Evolutionary conservation across 164 flowering plant species (phyloP), one percentile per base, ranked within the genome.

Genomic region (Tetrastigma voinierianum): DNA sequence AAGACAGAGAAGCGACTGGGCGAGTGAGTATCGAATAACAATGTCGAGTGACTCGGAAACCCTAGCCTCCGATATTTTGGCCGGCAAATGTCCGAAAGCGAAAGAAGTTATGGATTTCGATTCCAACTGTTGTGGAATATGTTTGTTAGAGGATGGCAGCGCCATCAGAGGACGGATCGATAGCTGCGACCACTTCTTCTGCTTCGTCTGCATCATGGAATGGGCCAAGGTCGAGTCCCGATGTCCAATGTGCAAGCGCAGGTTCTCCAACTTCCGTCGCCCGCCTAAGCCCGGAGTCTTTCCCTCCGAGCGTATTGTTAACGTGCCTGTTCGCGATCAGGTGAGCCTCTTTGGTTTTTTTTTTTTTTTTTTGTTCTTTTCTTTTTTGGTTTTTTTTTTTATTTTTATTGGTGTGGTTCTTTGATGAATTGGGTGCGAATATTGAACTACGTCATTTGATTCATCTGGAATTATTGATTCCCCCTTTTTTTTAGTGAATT

Each of bases 161-260:
- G 71, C 77, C 4, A 67, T 77, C 56, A 78, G 86, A 66, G 98
- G 98, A 6, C 49, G 43, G 13, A 82, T 93, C 51, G 90, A 93
- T 53, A 66, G 93, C 72, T 93, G 98, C 73, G 76, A 82, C 25
- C 98, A 93, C 68, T 85, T 76, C 67, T 90, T 88, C 69, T 93
- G 98, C 73, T 93, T 87, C 74, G 80, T 86, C 1, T 93, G 96
- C 78, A 86, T 93, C 51, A 83, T 88, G 86, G 98, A 90, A 70
- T 93, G 98, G 98, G 70, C 95, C n/a, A 87, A 82, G 72, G 71
- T 84, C 46, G 96, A 90, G 70, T 87, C 98, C 18, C 85, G 84
- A 2, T 90, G 96, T 71, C 96, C 98, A 2, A 40, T 87, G 61
- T 90, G 98, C 77, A 86, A 86, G 70, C 80, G 76, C 48, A 78